phyloP scores from a whole-genome alignment of 306 rosid species.

The Vigna unguiculata region DNA sequence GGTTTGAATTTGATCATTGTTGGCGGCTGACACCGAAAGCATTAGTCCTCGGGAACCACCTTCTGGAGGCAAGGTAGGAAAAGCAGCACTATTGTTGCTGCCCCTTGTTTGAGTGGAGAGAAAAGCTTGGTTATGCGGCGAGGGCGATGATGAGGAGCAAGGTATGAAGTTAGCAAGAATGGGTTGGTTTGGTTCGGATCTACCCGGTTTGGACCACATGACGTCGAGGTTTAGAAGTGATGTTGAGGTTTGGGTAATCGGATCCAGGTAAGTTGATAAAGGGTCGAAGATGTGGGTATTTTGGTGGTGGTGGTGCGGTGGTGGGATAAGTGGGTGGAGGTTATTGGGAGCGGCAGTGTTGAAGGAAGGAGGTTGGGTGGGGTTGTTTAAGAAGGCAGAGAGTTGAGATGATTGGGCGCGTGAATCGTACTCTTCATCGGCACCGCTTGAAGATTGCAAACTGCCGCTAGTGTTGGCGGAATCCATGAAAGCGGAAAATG shows the following conservation, averaged over 20 bases:
- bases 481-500: conserved; percentile 62
- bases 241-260: conserved; percentile 28
- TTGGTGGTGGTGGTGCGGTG: conserved; percentile 34
- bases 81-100: conserved; percentile 23
- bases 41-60: conserved; percentile 42
- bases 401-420: conserved; percentile 64
- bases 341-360: conserved; percentile 14
- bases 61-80: conserved; percentile 45
- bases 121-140: conserved; percentile 44
- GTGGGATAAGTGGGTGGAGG: neutral
- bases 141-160: conserved; percentile 37
- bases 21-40: conserved; percentile 47
- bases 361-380: conserved; percentile 47
- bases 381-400: conserved; percentile 56
- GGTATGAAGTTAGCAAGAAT: conserved; percentile 47
- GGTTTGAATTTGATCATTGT: conserved; percentile 44
- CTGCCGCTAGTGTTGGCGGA: conserved; percentile 76
- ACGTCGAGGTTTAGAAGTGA: conserved; percentile 45
- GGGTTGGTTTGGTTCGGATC: conserved; percentile 61
- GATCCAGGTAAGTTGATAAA: conserved; percentile 65
- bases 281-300: conserved; percentile 53
- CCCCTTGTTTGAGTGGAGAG: conserved; percentile 42
- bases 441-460: conserved; percentile 84
- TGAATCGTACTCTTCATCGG: conserved; percentile 86
- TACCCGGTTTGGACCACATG: conserved; percentile 61